Conservation (phyloP, 257 asterid species). For the Salvia miltiorrhiza region DNA sequence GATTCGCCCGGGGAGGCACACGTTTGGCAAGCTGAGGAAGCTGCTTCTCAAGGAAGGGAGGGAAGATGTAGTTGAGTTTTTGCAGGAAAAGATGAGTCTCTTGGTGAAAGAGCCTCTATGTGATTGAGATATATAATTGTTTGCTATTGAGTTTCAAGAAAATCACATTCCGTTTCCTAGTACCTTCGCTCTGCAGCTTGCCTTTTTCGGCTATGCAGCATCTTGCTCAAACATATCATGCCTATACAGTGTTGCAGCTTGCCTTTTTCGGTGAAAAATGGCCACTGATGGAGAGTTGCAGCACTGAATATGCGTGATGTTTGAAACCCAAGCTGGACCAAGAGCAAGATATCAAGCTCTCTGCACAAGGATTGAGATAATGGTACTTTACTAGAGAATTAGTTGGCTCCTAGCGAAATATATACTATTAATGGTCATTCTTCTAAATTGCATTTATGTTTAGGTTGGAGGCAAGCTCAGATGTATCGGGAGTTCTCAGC, state of each 20-base stretch:
- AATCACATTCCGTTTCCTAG: not conserved
- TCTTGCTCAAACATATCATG: too few relatives aligned
- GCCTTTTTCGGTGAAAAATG: too few relatives aligned
- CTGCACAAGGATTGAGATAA: slow-evolving; percentile 90
- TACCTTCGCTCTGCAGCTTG: too few relatives aligned
- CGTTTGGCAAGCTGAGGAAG: slow-evolving; percentile 62
- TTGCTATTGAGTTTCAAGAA: not conserved
- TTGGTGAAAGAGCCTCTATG: slow-evolving; percentile 78
- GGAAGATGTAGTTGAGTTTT: slow-evolving; percentile 66
- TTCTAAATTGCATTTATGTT: slow-evolving; percentile 8
- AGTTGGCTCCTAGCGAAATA: not conserved
- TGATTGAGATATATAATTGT: slow-evolving; percentile 35
- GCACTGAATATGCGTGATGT: too few relatives aligned
- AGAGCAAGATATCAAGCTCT: too few relatives aligned
- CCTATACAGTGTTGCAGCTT: too few relatives aligned
- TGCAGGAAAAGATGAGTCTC: slow-evolving; percentile 71
- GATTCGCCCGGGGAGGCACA: slow-evolving; percentile 70
- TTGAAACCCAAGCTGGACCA: too few relatives aligned
- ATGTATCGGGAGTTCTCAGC: slow-evolving; percentile 98
- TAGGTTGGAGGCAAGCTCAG: slow-evolving; percentile 96
- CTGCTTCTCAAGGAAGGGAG: slow-evolving; percentile 80
- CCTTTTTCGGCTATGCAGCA: too few relatives aligned
- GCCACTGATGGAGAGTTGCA: too few relatives aligned
- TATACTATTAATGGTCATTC: slow-evolving; percentile 10
- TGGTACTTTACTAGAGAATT: slow-evolving; percentile 45